A percentile compares a stretch with the other conserved stretches of the same genome.
phyloP scores from a whole-genome alignment of 345 rosid genomes.

The Erucastrum elatum region DNA sequence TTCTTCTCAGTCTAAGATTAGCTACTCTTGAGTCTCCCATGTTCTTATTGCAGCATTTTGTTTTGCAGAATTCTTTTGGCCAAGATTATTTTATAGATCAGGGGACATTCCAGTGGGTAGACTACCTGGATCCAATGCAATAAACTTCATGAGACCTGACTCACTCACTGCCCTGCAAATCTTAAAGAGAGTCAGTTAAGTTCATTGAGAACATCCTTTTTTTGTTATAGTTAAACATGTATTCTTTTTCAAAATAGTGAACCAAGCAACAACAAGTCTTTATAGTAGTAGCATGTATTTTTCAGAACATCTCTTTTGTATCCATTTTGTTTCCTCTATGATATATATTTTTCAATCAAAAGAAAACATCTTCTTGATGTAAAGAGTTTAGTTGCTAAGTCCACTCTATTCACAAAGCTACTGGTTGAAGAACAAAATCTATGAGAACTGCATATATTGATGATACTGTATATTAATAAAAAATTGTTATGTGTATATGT shows the following conservation, averaged over 20 bases:
- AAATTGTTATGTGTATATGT: too few species aligned
- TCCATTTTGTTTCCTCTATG: neutral
- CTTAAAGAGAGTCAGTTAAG: constrained; percentile 31
- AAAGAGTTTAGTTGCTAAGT: neutral
- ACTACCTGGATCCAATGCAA: constrained; percentile 26
- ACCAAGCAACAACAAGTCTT: neutral
- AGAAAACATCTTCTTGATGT: neutral
- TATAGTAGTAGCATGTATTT: constrained; percentile 13
- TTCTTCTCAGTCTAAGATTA: neutral
- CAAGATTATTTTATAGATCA: constrained; percentile 30
- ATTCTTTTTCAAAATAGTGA: constrained; percentile 32
- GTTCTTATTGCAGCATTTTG: constrained; percentile 27
- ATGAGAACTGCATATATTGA: neutral
- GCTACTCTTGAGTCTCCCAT: neutral
- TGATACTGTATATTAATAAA: too few species aligned
- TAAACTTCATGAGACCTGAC: constrained; percentile 17
- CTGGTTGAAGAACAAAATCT: neutral
- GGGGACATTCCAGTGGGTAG: neutral
- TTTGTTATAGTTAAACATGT: constrained; percentile 18
- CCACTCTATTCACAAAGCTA: neutral
- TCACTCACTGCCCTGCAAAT: constrained; percentile 15
- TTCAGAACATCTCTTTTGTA: neutral
- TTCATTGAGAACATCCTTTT: constrained; percentile 15
- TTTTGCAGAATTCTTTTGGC: constrained; percentile 36
- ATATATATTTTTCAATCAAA: neutral